Evolutionary conservation across 345 rosid species (phyloP).

Genomic region (Rhizophora apiculata): DNA sequence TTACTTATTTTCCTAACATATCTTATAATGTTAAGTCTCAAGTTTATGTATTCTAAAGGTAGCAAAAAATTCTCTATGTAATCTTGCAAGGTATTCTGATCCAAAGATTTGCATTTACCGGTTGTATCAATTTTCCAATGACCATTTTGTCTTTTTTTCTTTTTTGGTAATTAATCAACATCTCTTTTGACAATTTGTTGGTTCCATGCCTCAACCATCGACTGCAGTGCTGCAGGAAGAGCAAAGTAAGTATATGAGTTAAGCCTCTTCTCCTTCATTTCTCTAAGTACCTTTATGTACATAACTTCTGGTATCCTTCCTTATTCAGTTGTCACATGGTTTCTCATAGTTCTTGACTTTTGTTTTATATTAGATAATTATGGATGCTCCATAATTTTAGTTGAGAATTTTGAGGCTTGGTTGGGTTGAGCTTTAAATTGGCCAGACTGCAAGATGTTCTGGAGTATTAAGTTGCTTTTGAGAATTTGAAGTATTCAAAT

Average conservation of each 20-base stretch:
- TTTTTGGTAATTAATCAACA: background rate
- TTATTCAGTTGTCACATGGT: no score
- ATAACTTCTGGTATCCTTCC: no score
- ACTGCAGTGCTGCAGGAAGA: conserved; percentile 89
- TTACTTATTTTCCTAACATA: background rate
- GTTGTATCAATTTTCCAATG: background rate
- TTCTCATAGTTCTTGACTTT: background rate
- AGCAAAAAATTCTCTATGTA: background rate
- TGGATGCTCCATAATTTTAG: background rate
- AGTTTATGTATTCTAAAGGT: background rate
- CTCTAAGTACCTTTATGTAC: background rate
- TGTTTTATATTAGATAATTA: background rate
- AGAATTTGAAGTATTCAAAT: background rate
- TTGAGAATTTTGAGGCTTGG: background rate
- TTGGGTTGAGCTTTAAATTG: background rate
- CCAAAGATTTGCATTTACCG: background rate
- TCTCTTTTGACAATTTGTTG: conserved; percentile 9
- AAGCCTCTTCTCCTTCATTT: conserved; percentile 1
- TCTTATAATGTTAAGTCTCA: background rate
- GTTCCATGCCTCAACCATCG: conserved; percentile 39
- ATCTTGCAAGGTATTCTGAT: background rate
- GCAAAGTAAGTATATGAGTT: conserved; percentile 58
- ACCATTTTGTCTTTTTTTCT: no score
- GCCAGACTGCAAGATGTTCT: background rate
- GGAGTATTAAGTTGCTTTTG: background rate